Evolutionary conservation across 225 moss, liverwort and hornwort species (phyloP), one percentile per base, ranked within the genome.

Genomic region (Marchantia polymorpha): DNA sequence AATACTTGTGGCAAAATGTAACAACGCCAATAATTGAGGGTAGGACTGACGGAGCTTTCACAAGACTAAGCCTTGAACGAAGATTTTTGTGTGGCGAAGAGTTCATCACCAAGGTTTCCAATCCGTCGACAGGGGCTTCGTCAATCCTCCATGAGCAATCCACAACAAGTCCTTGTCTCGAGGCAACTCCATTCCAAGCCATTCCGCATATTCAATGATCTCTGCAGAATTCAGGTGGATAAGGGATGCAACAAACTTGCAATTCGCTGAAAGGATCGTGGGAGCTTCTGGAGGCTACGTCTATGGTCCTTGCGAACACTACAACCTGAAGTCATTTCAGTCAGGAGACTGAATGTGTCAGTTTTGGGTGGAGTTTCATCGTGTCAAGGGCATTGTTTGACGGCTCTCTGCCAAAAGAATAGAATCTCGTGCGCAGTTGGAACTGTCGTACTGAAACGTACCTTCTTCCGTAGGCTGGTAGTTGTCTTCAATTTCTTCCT

Each of bases 131-230:
- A 93, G 50, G 54, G 93, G 90, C 39, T 83, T 80, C 25, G 86
- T 89, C 3, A 93, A 69, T 8, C 91, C 91, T 23, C 89, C 88
- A 67, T 82, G 84, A 68, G 93, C 93, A 71, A 93, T 88, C 93
- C 91, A 93, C 46, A 91, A 72, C 46, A 93, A 78, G 19, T 89
- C 83, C 66, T 77, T 85, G 12, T 93, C 89, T 83, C 84, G 75
- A 2, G 91, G 93, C 60, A 93, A 72, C n/a, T 75, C 82, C 91
- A 93, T 93, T 23, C 93, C 93, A 13, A 93, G 85, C 90, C 90
- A 93, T 70, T 78, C 69, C 20, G 90, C 90, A 84, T 93, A 93
- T 8, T 91, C 89, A 39, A 84, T 9, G 60, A 93, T 65, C 69
- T 91, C 93, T 93, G 73, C 64, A 86, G 20, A 67, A 14, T 29